These are phyloP conservation scores for Rhizopus delemar DNA, from an alignment of 371 early-diverging fungal species.

Conservation along the genomic window DNA sequence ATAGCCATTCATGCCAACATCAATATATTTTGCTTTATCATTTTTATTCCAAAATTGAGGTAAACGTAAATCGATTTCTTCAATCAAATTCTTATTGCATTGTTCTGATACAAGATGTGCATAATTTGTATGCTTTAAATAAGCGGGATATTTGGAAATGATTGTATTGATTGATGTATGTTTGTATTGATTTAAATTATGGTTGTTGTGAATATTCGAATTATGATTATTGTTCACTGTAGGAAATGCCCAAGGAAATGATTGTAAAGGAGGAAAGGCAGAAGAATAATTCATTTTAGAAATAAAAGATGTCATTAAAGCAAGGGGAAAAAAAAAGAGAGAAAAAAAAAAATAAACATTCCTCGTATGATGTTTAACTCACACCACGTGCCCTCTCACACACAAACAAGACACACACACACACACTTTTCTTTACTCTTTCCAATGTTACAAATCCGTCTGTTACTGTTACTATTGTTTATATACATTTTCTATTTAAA, in stretches of 20 bases:
- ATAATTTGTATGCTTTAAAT: conserved; percentile 39
- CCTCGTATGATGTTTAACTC: conserved; percentile 13
- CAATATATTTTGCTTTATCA: conserved; percentile 55
- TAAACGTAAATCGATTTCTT: conserved; percentile 37
- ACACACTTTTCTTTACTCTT: neutral
- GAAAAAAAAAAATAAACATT: conserved; percentile 2
- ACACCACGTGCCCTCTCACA: conserved; percentile 13
- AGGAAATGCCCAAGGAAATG: conserved; percentile 16
- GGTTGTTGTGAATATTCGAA: neutral
- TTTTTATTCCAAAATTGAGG: conserved; percentile 65
- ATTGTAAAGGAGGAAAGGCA: conserved; percentile 30
- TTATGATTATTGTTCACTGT: neutral
- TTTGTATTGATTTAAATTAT: neutral
- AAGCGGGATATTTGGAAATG: conserved; percentile 31
- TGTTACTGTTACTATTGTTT: conserved; percentile 1
- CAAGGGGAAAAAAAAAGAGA: neutral
- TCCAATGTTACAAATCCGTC: neutral
- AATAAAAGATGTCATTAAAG: conserved; percentile 12
- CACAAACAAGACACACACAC: neutral
- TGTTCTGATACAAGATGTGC: conserved; percentile 36
- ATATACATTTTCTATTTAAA: neutral
- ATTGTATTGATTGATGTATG: conserved; percentile 1
- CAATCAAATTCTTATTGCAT: conserved; percentile 23
- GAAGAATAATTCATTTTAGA: conserved; percentile 15
- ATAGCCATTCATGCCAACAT: conserved; percentile 51